Conservation (phyloP, 345 rosid genomes). For the Citrus mangshanensis region DNA sequence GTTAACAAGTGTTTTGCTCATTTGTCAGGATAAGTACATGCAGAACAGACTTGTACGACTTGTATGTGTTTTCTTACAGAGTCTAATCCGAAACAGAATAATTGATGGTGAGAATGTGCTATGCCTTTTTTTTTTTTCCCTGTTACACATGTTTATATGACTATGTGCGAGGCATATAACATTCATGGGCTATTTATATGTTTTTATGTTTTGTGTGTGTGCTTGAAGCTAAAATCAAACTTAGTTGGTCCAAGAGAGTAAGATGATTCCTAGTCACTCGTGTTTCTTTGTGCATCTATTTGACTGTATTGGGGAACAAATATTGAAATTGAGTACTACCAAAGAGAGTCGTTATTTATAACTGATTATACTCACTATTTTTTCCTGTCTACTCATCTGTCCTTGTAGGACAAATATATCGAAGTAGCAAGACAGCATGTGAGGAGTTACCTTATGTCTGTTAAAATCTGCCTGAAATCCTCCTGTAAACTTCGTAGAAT, state of each 20-base stretch:
- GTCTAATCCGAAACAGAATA: conserved; percentile 82
- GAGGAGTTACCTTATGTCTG: not conserved
- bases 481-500: not conserved
- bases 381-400: not conserved
- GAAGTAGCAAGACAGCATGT: not conserved
- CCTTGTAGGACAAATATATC: not conserved
- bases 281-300: not conserved
- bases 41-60: conserved; percentile 99
- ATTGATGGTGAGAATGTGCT: conserved; percentile 62
- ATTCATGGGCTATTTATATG: not conserved
- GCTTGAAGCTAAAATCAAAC: not conserved
- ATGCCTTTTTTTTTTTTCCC: not conserved
- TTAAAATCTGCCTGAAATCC: not conserved
- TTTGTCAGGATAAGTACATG: conserved; percentile 95
- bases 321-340: not conserved
- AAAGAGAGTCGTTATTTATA: no score
- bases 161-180: not conserved
- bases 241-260: not conserved
- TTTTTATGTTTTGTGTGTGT: not conserved
- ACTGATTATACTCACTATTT: not conserved
- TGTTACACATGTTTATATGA: not conserved
- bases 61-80: conserved; percentile 95
- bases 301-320: not conserved
- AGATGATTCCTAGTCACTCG: not conserved
- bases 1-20: conserved; percentile 6